Percentiles rank a stretch among this genome's conserved stretches.
phyloP scores from a whole-genome alignment of 495 filamentous ascomycete species.

The Penicillium bialowiezense region DNA sequence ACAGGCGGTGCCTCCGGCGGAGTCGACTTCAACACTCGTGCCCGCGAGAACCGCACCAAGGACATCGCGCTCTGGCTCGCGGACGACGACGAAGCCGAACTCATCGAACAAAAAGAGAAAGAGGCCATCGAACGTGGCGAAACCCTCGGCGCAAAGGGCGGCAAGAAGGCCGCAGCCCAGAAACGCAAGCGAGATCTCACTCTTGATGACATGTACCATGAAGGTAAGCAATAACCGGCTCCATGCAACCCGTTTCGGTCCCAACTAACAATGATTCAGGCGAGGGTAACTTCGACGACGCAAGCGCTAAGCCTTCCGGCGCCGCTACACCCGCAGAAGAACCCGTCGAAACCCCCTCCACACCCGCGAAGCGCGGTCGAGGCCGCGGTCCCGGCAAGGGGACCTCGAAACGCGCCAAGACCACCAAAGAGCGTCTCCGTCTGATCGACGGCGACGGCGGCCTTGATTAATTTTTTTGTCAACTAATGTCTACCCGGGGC shows the following conservation, averaged over 20 bases:
- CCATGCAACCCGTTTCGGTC: too few relatives aligned
- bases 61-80: slow-evolving; percentile 97
- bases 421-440: slow-evolving; percentile 80
- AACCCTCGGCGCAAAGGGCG: slow-evolving; percentile 50
- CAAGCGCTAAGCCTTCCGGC: slow-evolving; percentile 73
- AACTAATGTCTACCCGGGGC: slow-evolving; percentile 26
- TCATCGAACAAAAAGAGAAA: slow-evolving; percentile 85
- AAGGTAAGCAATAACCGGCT: slow-evolving; percentile 77
- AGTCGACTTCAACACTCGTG: slow-evolving; percentile 91
- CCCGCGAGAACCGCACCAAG: slow-evolving; percentile 86
- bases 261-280: slow-evolving; percentile 50
- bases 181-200: slow-evolving; percentile 76
- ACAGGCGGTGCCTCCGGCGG: slow-evolving; percentile 78
- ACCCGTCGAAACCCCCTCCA: slow-evolving; percentile 38
- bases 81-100: slow-evolving; percentile 88
- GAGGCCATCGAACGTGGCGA: slow-evolving; percentile 65
- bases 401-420: slow-evolving; percentile 82
- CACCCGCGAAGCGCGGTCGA: slow-evolving; percentile 53
- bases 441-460: slow-evolving; percentile 78
- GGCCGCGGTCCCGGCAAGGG: slow-evolving; percentile 48
- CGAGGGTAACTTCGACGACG: slow-evolving; percentile 91
- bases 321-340: slow-evolving; percentile 76
- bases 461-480: slow-evolving; percentile 25
- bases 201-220: slow-evolving; percentile 97
- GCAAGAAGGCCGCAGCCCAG: slow-evolving; percentile 51